Evolutionary conservation across 1,139 yeast species (phyloP).

Genomic region (Cylindricascospora bacillispora): DNA sequence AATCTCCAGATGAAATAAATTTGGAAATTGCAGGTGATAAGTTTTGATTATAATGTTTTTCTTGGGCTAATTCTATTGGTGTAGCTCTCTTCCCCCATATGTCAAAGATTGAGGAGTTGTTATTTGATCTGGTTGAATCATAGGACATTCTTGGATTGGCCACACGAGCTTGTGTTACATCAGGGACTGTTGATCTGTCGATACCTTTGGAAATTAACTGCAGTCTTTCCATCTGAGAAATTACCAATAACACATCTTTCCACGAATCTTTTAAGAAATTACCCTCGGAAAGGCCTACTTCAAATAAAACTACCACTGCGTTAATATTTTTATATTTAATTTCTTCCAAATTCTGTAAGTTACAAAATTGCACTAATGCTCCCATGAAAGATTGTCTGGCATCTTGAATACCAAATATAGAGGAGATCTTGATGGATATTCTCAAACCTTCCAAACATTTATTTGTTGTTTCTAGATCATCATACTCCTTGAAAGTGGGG

Average conservation of each 20-base stretch:
- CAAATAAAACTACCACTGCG: conserved; percentile 65
- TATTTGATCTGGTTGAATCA: conserved; percentile 36
- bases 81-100: conserved; percentile 34
- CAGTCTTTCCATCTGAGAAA: conserved; percentile 83
- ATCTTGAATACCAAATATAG: conserved; percentile 71
- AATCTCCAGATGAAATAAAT: conserved; percentile 56
- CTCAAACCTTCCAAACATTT: conserved; percentile 76
- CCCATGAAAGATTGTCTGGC: conserved; percentile 85
- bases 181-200: conserved; percentile 77
- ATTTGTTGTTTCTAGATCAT: conserved; percentile 61
- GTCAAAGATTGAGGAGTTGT: conserved; percentile 25
- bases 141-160: conserved; percentile 37
- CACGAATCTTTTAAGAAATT: conserved; percentile 60
- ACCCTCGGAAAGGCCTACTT: conserved; percentile 70
- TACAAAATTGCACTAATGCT: conserved; percentile 79
- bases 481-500: conserved; percentile 83
- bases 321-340: conserved; percentile 69
- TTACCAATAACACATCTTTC: conserved; percentile 69
- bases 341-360: conserved; percentile 66
- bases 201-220: conserved; percentile 84
- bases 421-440: conserved; percentile 68
- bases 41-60: conserved; percentile 38
- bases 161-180: conserved; percentile 59
- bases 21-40: conserved; percentile 43
- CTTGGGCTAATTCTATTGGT: conserved; percentile 36